Evolutionary conservation across 805 yeast genomes (phyloP), one percentile per base, ranked within the genome.

Genomic region (Cyberlindnera mississippiensis): DNA sequence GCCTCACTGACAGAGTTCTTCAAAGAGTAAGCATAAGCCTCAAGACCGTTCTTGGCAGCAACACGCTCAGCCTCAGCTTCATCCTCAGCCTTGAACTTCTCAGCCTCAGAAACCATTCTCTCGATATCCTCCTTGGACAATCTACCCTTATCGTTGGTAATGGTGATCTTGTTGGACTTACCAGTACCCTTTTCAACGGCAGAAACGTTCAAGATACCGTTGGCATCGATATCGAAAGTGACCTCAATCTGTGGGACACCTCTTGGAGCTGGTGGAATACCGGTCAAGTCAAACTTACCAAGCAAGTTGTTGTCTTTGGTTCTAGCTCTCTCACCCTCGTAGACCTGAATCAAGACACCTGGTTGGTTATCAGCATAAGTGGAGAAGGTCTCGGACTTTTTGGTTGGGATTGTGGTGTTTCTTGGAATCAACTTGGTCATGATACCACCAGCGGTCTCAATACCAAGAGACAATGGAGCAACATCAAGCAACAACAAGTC

Each of bases 151-250:
- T 90, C 97, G 78, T 91, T 90, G 72, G 96, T 90, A 70, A 90
- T 90, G 68, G 98, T 90, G 66, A 90, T 90, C 85, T 91, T 84
- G 74, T 82, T 86, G 59, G 95, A 73, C 80, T 90, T 90, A 77
- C 98, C 98, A 56, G 98, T 91, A 76, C 96, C 96, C 83, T 91
- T 91, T 77, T 90, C 98, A 60, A 90, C 82, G 48, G 98, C 98
- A 59, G 95, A 83, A 48, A 90, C 97, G 72, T 90, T 90, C 75
- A 90, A 78, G 72, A 90, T 90, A 78, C 97, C 97, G 71, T 90
- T 90, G 57, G 97, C 96, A 69, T 90, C 97, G 64, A 90, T 75
- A 69, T 90, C 97, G 67, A 90, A 90, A 60, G 96, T 89, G 57
- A 90, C 97, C 80, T 90, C 97, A 62, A 90, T 83, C 76, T 89